phyloP scores from a whole-genome alignment of 805 yeast genomes.

The Metschnikowia picachoensis region DNA sequence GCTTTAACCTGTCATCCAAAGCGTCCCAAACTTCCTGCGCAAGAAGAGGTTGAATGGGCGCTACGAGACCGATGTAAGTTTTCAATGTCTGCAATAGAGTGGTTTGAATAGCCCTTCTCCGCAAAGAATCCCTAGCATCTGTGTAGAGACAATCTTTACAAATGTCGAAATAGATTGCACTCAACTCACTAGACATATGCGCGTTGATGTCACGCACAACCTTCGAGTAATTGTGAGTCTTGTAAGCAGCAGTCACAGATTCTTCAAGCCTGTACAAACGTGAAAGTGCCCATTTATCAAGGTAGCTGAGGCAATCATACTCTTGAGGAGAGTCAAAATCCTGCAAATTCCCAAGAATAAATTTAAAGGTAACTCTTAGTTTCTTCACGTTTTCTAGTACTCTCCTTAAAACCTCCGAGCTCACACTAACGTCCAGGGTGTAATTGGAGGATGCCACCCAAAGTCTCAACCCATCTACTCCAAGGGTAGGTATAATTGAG shows the following conservation, averaged over 20 bases:
- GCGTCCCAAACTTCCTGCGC: conserved; percentile 87
- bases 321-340: conserved; percentile 37
- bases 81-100: conserved; percentile 58
- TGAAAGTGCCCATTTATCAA: conserved; percentile 64
- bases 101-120: conserved; percentile 61
- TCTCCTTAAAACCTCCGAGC: conserved; percentile 66
- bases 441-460: conserved; percentile 91
- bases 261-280: conserved; percentile 47
- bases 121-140: conserved; percentile 43
- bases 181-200: conserved; percentile 70
- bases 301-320: conserved; percentile 29
- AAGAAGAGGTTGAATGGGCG: conserved; percentile 80
- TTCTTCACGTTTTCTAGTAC: conserved; percentile 81
- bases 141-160: conserved; percentile 85
- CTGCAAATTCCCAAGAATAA: conserved; percentile 72
- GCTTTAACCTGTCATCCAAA: conserved; percentile 21
- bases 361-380: conserved; percentile 75
- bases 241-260: conserved; percentile 43
- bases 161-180: conserved; percentile 82
- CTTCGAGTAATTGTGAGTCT: conserved; percentile 60
- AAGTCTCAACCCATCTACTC: conserved; percentile 86
- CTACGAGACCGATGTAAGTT: conserved; percentile 60
- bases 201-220: conserved; percentile 64
- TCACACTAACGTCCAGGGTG: conserved; percentile 72
- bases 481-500: conserved; percentile 54